phyloP scores from a whole-genome alignment of 257 asterid species.

The Ehretia macrophylla region DNA sequence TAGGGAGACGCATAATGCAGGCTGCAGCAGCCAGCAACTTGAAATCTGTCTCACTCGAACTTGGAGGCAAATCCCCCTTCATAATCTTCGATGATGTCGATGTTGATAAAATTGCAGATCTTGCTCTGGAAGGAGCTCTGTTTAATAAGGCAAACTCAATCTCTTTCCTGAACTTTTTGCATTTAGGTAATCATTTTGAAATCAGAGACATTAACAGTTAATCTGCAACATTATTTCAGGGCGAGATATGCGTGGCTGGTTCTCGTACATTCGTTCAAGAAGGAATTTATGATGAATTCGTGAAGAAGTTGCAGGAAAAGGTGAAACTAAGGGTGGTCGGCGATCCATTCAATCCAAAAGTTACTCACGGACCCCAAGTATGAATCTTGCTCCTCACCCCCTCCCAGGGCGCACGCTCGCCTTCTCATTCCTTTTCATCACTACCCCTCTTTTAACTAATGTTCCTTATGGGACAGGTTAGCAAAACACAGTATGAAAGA shows the following conservation, averaged over 20 bases:
- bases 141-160: slow-evolving; percentile 41
- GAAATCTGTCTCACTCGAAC: slow-evolving; percentile 74
- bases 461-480: not conserved
- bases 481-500: not conserved
- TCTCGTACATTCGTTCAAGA: slow-evolving; percentile 84
- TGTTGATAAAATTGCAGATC: slow-evolving; percentile 56
- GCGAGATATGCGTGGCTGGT: slow-evolving; percentile 86
- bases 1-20: slow-evolving; percentile 54
- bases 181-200: not conserved
- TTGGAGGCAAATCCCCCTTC: slow-evolving; percentile 85
- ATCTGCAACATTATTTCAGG: slow-evolving; percentile 26
- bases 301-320: slow-evolving; percentile 66
- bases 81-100: slow-evolving; percentile 71
- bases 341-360: slow-evolving; percentile 75
- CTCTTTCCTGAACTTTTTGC: not conserved
- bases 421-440: too few species aligned
- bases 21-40: slow-evolving; percentile 73
- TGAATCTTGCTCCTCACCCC: not conserved
- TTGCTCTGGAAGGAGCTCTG: slow-evolving; percentile 59
- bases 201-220: too few species aligned
- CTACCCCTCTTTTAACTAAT: too few species aligned
- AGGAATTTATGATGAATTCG: slow-evolving; percentile 58
- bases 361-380: slow-evolving; percentile 90
- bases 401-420: not conserved
- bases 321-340: slow-evolving; percentile 65